Base-by-base conservation (phyloP, 108 stramenopile genomes). In the Cyclostephanos tholiformis region DNA sequence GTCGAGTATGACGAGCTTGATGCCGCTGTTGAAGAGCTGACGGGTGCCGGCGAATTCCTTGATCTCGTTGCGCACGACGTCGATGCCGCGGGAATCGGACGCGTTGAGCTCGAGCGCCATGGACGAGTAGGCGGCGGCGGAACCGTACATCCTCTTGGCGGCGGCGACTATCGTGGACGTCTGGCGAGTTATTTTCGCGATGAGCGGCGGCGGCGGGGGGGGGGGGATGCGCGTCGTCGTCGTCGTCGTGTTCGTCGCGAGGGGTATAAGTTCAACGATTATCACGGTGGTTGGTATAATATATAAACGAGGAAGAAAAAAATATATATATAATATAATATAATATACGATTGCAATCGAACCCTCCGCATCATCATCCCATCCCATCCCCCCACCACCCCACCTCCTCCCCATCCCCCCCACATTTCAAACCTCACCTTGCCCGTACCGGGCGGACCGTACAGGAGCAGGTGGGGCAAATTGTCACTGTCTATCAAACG, bases 381-480 rank as follows among this genome's bases (percentile, higher is more conserved):
- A n/a, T n/a, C n/a, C n/a, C n/a, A n/a, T n/a, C n/a, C n/a, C n/a
- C n/a, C 32, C 32, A 32, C 4, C 2, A 32, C 4, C 32, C 32
- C 32, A 32, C 32, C 32, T 4, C 92, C 2, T 75, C 67, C 2
- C 6, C 66, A 17, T 26, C 11, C 20, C 13, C n/a, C 63, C 46
- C 12, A 25, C 19, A 26, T 43, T 7, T 36, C 30, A 35, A 49
- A 1, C 30, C 86, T 48, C 78, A 88, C 87, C 87, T 95, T 94
- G 29, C 94, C 96, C 16, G 91, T 95, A 4, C 89, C 96, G 0
- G 97, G 97, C 22, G 97, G 97, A 39, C 98, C 98, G 62, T 85
- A 85, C 23, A 99, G 82, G 73, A 99, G 97, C 26, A 99, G 84
- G 83, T 99, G 97, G 46, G 98, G 98, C 75, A 98, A 77, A 75